phyloP scores from a whole-genome alignment of 169 alveolate genomes.

The Plasmodium fragile region DNA sequence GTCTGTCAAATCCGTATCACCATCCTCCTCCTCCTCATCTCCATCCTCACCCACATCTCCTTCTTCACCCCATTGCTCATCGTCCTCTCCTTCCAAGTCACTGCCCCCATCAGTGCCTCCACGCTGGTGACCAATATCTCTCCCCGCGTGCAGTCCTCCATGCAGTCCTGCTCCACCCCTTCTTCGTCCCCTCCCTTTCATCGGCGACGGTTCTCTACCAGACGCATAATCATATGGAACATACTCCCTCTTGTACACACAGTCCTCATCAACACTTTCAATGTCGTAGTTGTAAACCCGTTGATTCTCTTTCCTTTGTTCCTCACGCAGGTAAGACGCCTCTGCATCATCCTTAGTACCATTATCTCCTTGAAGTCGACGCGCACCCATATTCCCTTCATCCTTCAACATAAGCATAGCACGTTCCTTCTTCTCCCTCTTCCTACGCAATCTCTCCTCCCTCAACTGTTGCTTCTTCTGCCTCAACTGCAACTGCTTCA shows the following conservation, averaged over 20 bases:
- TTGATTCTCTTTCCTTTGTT: neutral
- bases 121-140: neutral
- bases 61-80: neutral
- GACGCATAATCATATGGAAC: neutral
- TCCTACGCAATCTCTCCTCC: neutral
- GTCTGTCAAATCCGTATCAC: neutral
- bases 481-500: neutral
- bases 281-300: neutral
- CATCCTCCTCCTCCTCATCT: neutral
- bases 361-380: neutral
- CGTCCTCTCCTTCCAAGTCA: neutral
- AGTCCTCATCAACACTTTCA: slow-evolving; percentile 1
- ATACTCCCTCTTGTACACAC: neutral
- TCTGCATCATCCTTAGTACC: neutral
- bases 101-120: neutral
- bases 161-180: too few species aligned
- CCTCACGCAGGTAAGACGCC: neutral
- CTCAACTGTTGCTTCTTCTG: slow-evolving; percentile 9
- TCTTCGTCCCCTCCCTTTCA: neutral
- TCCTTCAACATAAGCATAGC: neutral
- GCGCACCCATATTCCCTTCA: neutral
- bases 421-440: neutral
- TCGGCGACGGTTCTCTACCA: neutral
- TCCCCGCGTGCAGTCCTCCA: neutral
- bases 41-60: neutral